Evolutionary conservation across 1,139 yeast species (phyloP).

Genomic region (Zhuliangozyma blackwelliae): DNA sequence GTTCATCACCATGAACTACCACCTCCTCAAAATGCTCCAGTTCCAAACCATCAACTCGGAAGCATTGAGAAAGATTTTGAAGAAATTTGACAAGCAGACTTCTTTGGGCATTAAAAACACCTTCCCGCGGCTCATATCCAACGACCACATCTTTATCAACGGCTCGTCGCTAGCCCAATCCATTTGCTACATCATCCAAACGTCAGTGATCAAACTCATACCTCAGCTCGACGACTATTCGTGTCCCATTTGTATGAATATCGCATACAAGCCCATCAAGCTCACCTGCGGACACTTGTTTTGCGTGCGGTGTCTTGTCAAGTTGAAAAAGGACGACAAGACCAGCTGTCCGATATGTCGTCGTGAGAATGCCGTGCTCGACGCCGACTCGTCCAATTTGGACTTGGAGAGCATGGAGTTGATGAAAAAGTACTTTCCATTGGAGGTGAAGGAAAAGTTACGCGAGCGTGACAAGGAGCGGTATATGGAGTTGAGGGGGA

Average conservation of each 20-base stretch:
- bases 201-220: constrained; percentile 48
- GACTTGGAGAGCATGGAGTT: constrained; percentile 51
- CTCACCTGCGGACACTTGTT: constrained; percentile 62
- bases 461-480: constrained; percentile 56
- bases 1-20: constrained; percentile 52
- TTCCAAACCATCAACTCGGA: constrained; percentile 60
- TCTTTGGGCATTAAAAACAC: constrained; percentile 45
- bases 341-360: constrained; percentile 69
- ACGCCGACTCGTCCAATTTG: constrained; percentile 58
- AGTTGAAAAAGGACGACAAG: constrained; percentile 54
- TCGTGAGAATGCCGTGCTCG: constrained; percentile 42
- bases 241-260: constrained; percentile 67
- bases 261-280: constrained; percentile 68
- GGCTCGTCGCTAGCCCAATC: constrained; percentile 52
- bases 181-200: constrained; percentile 54
- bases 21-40: constrained; percentile 52
- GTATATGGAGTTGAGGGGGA: constrained; percentile 24
- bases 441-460: constrained; percentile 60
- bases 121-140: constrained; percentile 44
- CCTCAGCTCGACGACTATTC: constrained; percentile 74
- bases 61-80: constrained; percentile 64
- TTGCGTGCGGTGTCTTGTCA: constrained; percentile 68
- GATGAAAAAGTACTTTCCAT: constrained; percentile 60
- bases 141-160: constrained; percentile 42
- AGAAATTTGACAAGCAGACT: constrained; percentile 73